Evolutionary conservation across 1,284 basidiomycete genomes (phyloP), one percentile per base, ranked within the genome.

Genomic region (Heterobasidion irregulare): DNA sequence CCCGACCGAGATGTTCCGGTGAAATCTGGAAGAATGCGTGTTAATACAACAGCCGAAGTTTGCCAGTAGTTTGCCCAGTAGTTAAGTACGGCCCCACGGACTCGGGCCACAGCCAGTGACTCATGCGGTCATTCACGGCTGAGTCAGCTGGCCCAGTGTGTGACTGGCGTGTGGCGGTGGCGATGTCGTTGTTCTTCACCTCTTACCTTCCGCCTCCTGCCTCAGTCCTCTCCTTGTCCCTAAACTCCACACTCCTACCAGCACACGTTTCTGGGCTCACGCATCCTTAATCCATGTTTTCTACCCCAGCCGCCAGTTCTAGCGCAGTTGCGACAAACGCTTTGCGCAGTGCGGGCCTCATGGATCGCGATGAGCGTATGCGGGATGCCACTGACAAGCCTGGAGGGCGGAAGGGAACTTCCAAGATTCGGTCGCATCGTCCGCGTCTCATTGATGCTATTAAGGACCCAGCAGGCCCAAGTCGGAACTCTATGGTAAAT

Each of bases 361-460:
- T 84, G 59, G 86, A 89, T 73, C 73, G 79, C 56, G 86, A 89
- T 66, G 73, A 80, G 54, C 77, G 73, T 62, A 89, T 89, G 86
- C 78, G 79, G 57, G 86, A 89, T 63, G 71, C 73, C 38, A 74
- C 76, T 13, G 83, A 86, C 69, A 83, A 74, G 60, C 83, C 82
- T 3, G 83, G 83, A 53, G 84, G 84, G 15, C 77, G 85, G 61
- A 89, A 89, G 67, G 80, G 79, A 46, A 61, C 75, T 15, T 73
- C 75, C 50, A 86, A 83, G 71, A 68, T 75, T 59, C 79, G 83
- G 43, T 73, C 79, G 2, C 82, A 84, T 65, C 76, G 82, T 57
- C 70, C 78, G 15, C 75, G 83, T 56, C 71, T 78, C 50, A 74
- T 82, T 56, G 84, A 87, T 67, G 65, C 74, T 33, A 71, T 79